Evolutionary conservation across 163 green algal genomes (phyloP), one percentile per base, ranked within the genome.

Genomic region (Chlorella variabilis): DNA sequence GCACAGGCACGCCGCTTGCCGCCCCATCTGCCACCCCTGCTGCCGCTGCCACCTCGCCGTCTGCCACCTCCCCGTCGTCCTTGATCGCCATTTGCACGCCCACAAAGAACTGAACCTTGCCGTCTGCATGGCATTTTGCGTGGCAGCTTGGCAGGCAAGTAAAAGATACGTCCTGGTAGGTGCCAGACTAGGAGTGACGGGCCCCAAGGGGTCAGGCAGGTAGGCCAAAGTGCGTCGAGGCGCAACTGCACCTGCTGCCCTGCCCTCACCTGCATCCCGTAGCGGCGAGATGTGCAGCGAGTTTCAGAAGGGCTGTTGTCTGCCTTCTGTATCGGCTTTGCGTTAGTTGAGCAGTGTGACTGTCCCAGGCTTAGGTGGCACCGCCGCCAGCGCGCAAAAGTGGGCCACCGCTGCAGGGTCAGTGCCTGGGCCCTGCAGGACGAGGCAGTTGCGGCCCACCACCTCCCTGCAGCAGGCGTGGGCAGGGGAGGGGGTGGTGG

Each of bases 21-120:
- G n/a, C n/a, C n/a, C n/a, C n/a, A n/a, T n/a, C n/a, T n/a, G n/a
- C n/a, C n/a, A n/a, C n/a, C n/a, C n/a, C n/a, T n/a, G 36, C 17
- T 70, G 6, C 0, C n/a, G n/a, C n/a, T n/a, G n/a, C n/a, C n/a
- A n/a, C n/a, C n/a, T n/a, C n/a, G n/a, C n/a, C n/a, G n/a, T n/a
- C n/a, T n/a, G n/a, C n/a, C n/a, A n/a, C n/a, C n/a, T n/a, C n/a
- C n/a, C 51, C 48, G 11, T 63, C 71, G 3, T 41, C 68, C 2
- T 78, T 91, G 1, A 94, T 71, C 73, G 94, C 90, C 45, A 93
- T 83, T 86, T 96, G 93, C 33, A 97, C 90, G 4, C 93, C 93
- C 34, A 89, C 86, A 49, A 91, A 92, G 51, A 89, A 95, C 38
- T 88, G 82, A 18, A 84, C 71, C 33, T 65, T 84, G 41, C 67